Conservation (phyloP, 1,284 basidiomycete species). For the Earliella scabrosa region DNA sequence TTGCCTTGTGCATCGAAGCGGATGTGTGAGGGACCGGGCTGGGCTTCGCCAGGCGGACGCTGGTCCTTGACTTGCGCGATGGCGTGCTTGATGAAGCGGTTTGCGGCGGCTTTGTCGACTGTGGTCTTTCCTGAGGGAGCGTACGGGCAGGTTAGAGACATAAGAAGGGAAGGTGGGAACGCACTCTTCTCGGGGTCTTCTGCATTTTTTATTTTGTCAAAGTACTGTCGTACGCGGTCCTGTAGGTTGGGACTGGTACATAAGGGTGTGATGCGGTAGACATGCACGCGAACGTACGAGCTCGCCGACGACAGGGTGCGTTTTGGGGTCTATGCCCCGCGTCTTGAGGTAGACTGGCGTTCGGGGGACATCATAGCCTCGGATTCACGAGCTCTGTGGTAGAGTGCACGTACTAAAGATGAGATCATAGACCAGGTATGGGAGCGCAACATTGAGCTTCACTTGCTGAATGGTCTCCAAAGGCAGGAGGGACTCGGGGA, state of each 20-base stretch:
- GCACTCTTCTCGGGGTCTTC: slow-evolving; percentile 68
- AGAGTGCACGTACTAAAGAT: slow-evolving; percentile 82
- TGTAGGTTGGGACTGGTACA: slow-evolving; percentile 34
- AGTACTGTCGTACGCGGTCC: slow-evolving; percentile 79
- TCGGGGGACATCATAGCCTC: no score
- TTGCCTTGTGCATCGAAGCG: slow-evolving; percentile 27
- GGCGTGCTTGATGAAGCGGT: slow-evolving; percentile 83
- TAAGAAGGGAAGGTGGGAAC: slow-evolving; percentile 27
- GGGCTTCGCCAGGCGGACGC: no score
- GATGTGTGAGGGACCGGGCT: slow-evolving; percentile 29
- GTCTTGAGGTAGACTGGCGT: slow-evolving; percentile 81
- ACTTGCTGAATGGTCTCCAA: slow-evolving; percentile 80
- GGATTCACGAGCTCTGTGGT: slow-evolving; percentile 75
- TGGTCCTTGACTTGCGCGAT: slow-evolving; percentile 54
- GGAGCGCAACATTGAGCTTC: slow-evolving; percentile 73
- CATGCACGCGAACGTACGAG: slow-evolving; percentile 52
- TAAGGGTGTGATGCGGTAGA: neutral
- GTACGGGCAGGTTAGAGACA: neutral
- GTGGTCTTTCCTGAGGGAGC: slow-evolving; percentile 47
- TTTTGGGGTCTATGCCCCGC: slow-evolving; percentile 75
- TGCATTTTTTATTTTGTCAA: slow-evolving; percentile 77
- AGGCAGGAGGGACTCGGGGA: slow-evolving; percentile 65
- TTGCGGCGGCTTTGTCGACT: slow-evolving; percentile 78
- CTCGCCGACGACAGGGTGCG: slow-evolving; percentile 74
- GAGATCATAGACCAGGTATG: slow-evolving; percentile 82